Evolutionary conservation across 805 yeast species (phyloP).

Genomic region (Pichia scutulata): DNA sequence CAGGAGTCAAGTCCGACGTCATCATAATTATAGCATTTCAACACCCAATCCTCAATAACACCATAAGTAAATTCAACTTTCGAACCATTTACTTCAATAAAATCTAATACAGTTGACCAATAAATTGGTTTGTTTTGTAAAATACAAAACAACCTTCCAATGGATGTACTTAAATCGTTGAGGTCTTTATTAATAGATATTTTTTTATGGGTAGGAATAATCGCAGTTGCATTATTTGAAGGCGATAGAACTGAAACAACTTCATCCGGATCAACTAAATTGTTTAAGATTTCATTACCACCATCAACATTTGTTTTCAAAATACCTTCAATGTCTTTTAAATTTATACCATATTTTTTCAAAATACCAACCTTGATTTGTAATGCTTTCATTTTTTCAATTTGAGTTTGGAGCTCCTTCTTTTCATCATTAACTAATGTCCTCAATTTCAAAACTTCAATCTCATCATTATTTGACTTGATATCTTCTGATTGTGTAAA

Average conservation of each 20-base stretch:
- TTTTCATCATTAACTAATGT: conserved; percentile 53
- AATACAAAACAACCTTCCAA: conserved; percentile 72
- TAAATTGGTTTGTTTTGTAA: conserved; percentile 79
- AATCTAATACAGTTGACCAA: conserved; percentile 46
- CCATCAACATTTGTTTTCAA: conserved; percentile 8
- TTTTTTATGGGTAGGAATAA: conserved; percentile 35
- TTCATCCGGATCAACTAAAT: conserved; percentile 4
- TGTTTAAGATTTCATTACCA: conserved; percentile 2
- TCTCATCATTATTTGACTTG: conserved; percentile 18
- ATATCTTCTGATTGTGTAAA: conserved; percentile 57
- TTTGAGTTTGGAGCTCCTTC: conserved; percentile 61
- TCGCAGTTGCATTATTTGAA: conserved; percentile 18
- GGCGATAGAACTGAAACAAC: background rate
- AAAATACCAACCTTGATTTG: conserved; percentile 72
- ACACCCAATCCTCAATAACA: conserved; percentile 29
- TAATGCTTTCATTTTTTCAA: conserved; percentile 64
- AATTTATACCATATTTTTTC: conserved; percentile 68
- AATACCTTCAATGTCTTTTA: conserved; percentile 54
- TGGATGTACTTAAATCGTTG: conserved; percentile 50
- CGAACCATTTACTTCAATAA: conserved; percentile 19
- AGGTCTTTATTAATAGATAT: conserved; percentile 30
- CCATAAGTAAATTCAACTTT: conserved; percentile 16
- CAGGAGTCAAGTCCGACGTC: conserved; percentile 10
- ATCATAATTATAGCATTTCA: conserved; percentile 27
- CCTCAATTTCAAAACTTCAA: conserved; percentile 5